phyloP scores from a whole-genome alignment of 139 green algal species.

The Pseudopediastrum boryanum region DNA sequence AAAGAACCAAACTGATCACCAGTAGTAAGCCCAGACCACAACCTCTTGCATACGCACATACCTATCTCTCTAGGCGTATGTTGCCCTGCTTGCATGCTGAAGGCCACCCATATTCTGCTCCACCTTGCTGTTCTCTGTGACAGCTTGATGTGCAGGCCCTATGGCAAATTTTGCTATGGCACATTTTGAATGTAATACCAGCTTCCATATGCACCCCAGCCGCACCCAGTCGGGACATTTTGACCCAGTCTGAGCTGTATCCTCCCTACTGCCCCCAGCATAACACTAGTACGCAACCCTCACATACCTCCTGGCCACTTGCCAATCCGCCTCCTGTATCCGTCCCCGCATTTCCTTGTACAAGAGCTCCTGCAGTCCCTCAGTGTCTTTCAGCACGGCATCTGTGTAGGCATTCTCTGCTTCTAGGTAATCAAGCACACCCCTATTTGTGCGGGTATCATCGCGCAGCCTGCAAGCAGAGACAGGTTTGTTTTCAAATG shows the following conservation, averaged over 20 bases:
- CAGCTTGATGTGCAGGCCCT: too few relatives aligned
- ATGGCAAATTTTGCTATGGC: too few relatives aligned
- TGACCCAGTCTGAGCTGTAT: neutral
- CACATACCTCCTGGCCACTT: constrained; percentile 18
- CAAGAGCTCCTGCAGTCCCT: constrained; percentile 74
- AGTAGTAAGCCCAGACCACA: too few relatives aligned
- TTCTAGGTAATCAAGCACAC: constrained; percentile 64
- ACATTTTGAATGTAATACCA: neutral
- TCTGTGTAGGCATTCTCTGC: constrained; percentile 78
- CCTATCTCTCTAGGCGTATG: too few relatives aligned
- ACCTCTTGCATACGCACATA: too few relatives aligned
- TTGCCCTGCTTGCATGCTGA: too few relatives aligned
- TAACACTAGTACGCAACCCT: too few relatives aligned
- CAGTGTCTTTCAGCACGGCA: constrained; percentile 77
- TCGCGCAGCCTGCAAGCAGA: constrained; percentile 65
- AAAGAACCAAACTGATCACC: too few relatives aligned
- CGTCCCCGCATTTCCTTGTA: constrained; percentile 82
- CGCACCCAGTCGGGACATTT: neutral
- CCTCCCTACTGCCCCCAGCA: neutral
- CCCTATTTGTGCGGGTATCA: constrained; percentile 65
- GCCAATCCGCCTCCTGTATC: constrained; percentile 86
- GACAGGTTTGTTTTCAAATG: neutral
- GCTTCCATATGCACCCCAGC: neutral
- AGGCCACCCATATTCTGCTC: too few relatives aligned
- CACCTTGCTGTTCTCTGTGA: too few relatives aligned